Conservation (phyloP, 169 alveolate genomes). For the Plasmodium falciparum region DNA sequence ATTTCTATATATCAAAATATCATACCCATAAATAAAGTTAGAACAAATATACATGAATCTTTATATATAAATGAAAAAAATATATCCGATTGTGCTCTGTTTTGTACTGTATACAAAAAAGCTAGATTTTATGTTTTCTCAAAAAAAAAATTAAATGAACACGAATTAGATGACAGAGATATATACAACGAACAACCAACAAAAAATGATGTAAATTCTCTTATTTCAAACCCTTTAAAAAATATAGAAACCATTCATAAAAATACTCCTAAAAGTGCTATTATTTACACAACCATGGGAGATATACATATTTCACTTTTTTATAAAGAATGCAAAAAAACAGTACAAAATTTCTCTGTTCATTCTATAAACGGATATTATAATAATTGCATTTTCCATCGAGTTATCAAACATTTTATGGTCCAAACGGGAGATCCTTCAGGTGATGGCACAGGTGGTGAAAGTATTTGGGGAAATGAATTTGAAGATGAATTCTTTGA, state of each 20-base stretch:
- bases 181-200: slow-evolving; percentile 92
- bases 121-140: slow-evolving; percentile 93
- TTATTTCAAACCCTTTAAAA: slow-evolving; percentile 47
- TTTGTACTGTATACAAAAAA: slow-evolving; percentile 81
- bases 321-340: slow-evolving; percentile 93
- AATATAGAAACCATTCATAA: slow-evolving; percentile 52
- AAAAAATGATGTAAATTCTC: slow-evolving; percentile 62
- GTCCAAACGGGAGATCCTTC: slow-evolving; percentile 99
- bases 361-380: slow-evolving; percentile 96
- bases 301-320: slow-evolving; percentile 96
- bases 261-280: slow-evolving; percentile 91
- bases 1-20: slow-evolving; percentile 82
- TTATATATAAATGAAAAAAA: slow-evolving; percentile 59
- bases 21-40: slow-evolving; percentile 49
- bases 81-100: slow-evolving; percentile 78
- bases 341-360: slow-evolving; percentile 97
- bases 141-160: slow-evolving; percentile 91
- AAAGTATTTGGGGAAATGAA: slow-evolving; percentile 91
- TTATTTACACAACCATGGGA: slow-evolving; percentile 97
- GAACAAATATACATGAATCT: slow-evolving; percentile 37
- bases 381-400: slow-evolving; percentile 88
- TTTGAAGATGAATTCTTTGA: slow-evolving; percentile 97
- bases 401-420: slow-evolving; percentile 97
- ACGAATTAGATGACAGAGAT: slow-evolving; percentile 93
- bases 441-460: slow-evolving; percentile 99